Evolutionary conservation across 192 early-diverging fungal species (phyloP).

Genomic region (Coemansia sp.): DNA sequence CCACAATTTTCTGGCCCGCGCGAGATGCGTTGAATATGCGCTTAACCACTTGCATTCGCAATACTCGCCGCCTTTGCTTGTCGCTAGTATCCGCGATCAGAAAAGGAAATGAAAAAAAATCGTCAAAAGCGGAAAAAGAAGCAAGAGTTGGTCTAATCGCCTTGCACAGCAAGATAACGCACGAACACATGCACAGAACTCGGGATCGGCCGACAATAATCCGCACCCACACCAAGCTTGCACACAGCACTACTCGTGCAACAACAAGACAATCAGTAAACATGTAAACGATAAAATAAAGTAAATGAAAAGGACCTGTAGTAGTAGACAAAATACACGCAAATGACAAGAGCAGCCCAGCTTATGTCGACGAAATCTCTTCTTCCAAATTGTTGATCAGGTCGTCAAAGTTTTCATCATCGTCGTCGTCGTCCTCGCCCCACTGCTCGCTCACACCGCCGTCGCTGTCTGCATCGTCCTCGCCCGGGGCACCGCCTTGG

Average conservation of each 20-base stretch:
- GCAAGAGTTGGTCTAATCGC: background rate
- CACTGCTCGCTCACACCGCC: constrained; percentile 32
- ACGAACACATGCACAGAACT: background rate
- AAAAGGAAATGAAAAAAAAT: background rate
- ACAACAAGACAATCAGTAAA: background rate
- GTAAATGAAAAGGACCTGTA: background rate
- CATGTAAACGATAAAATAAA: background rate
- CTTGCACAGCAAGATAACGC: background rate
- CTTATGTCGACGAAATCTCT: constrained; percentile 38
- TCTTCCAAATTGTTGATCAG: constrained; percentile 59
- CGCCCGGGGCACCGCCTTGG: background rate
- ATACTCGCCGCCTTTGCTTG: background rate
- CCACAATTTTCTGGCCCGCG: constrained; percentile 32
- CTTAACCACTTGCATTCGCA: constrained; percentile 26
- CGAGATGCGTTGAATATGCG: constrained; percentile 31
- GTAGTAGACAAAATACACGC: background rate
- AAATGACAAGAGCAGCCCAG: background rate
- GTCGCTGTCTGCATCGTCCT: background rate
- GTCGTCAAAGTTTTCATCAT: constrained; percentile 55
- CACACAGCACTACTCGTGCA: background rate
- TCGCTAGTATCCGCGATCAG: background rate
- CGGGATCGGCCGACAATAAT: background rate
- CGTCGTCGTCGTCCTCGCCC: constrained; percentile 49
- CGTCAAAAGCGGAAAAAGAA: background rate
- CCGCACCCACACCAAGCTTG: background rate